Percentiles rank a stretch among this genome's conserved stretches.
These are phyloP conservation scores for Malassezia obtusa DNA, from an alignment of 1,284 basidiomycete genomes.

Conservation along the genomic window DNA sequence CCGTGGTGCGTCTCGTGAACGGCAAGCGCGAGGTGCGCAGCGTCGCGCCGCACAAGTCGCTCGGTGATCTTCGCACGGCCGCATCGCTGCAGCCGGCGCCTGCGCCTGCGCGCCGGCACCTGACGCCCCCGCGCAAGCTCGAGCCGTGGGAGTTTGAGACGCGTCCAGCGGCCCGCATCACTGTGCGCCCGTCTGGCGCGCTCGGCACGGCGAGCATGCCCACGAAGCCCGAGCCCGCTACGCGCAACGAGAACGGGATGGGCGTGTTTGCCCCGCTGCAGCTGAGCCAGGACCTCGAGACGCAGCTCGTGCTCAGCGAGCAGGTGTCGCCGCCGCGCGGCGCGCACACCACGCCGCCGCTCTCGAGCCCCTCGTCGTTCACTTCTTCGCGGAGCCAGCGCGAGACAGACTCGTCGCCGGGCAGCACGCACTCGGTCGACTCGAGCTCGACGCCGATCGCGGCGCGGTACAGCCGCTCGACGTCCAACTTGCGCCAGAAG, in stretches of 20 bases:
- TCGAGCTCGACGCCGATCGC: slow-evolving; percentile 12
- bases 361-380: slow-evolving; percentile 16
- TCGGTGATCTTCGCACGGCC: not conserved
- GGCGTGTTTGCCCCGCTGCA: slow-evolving; percentile 17
- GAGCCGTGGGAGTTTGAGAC: not conserved
- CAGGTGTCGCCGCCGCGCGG: not conserved
- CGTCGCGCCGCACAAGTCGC: not conserved
- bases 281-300: slow-evolving; percentile 5
- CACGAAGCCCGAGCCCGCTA: not conserved
- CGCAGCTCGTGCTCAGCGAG: not conserved
- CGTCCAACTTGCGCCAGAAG: slow-evolving; percentile 13
- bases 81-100: not conserved
- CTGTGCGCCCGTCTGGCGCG: not conserved
- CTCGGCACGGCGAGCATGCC: not conserved
- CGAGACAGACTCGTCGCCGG: slow-evolving; percentile 1
- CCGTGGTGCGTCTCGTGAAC: not conserved
- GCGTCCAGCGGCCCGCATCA: not conserved
- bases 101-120: not conserved
- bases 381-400: slow-evolving; percentile 6
- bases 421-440: not conserved
- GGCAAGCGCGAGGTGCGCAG: not conserved
- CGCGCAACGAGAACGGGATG: slow-evolving; percentile 11
- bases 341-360: slow-evolving; percentile 11
- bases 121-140: not conserved
- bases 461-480: slow-evolving; percentile 15